Evolutionary conservation across 2,329 filamentous ascomycete species (phyloP), one percentile per base, ranked within the genome.

Genomic region (Seiridium cupressi): DNA sequence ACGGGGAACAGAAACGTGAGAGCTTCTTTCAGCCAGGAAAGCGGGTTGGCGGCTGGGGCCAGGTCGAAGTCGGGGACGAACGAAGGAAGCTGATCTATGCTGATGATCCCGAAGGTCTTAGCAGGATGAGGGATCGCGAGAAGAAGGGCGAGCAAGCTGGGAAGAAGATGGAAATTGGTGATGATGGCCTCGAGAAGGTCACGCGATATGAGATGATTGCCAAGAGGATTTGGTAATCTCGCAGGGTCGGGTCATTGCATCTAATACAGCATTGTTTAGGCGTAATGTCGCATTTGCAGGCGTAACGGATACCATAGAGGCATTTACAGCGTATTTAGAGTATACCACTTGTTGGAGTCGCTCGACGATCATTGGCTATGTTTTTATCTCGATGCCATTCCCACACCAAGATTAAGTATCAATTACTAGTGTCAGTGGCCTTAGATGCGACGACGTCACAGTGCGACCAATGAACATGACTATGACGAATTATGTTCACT

Each of bases 171-270:
- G 58, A 81, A 42, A 77, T 78, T 57, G 82, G 82, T 59, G 83
- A 85, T 57, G 86, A 85, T 72, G 70, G 69, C 38, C 63, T 73
- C 5, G 69, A 86, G 86, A 75, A 90, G 82, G 69, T 86, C 78
- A 72, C 82, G 67, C 83, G 95, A 68, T 99, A 97, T 77, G 92
- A 93, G 72, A 97, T 98, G 95, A 89, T 93, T 68, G 92, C 92
- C 0, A 98, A 97, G 82, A 84, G 95, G 72, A 99, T 99, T 68
- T 99, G 95, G 95, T 98, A 75, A 51, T 32, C 11, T 32, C 26
- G 18, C 32, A 35, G 18, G n/a, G 31, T 35, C 10, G 3, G 34
- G 11, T 11, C 4, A 51, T 35, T 35, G 31, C 49, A 51, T 51
- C 35, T 3, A 31, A 18, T 51, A 13, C 32, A 36, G 49, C 49